Percentiles rank a stretch among this genome's conserved stretches.
Conservation (phyloP, 495 filamentous ascomycete genomes). For the Massariosphaeria phaeospora region DNA sequence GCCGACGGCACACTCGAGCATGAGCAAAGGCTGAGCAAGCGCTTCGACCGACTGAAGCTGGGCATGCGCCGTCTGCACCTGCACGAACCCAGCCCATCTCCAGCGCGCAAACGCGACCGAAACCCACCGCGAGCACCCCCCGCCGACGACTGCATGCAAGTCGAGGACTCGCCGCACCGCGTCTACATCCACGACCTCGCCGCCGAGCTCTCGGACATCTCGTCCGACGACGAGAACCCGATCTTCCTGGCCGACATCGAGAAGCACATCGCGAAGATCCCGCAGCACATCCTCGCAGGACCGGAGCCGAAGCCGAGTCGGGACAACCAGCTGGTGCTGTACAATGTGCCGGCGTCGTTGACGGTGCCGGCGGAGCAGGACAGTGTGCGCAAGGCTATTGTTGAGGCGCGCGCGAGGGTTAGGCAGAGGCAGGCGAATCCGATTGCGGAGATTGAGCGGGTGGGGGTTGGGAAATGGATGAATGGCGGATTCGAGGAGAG, state of each 20-base stretch:
- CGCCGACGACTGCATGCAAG: slow-evolving; percentile 64
- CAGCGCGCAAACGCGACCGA: neutral
- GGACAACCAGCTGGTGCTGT: slow-evolving; percentile 72
- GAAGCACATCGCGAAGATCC: slow-evolving; percentile 69
- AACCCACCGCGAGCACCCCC: slow-evolving; percentile 9
- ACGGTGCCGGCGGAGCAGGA: slow-evolving; percentile 72
- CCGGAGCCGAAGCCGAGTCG: slow-evolving; percentile 41
- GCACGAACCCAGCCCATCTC: neutral
- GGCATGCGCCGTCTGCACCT: slow-evolving; percentile 51
- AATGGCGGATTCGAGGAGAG: slow-evolving; percentile 19
- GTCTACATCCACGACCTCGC: slow-evolving; percentile 90
- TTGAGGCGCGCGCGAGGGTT: slow-evolving; percentile 70
- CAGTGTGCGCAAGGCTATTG: slow-evolving; percentile 76
- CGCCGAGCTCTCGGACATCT: slow-evolving; percentile 68
- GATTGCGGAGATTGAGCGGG: slow-evolving; percentile 6
- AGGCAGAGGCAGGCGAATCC: slow-evolving; percentile 46
- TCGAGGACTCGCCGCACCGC: slow-evolving; percentile 82
- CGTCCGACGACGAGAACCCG: slow-evolving; percentile 49
- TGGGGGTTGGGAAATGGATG: slow-evolving; percentile 4
- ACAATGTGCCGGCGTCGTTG: slow-evolving; percentile 70
- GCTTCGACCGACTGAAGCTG: slow-evolving; percentile 73
- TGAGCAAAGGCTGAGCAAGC: slow-evolving; percentile 62
- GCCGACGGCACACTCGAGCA: slow-evolving; percentile 34
- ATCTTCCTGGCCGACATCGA: slow-evolving; percentile 82
- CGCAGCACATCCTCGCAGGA: slow-evolving; percentile 54